Conservation (phyloP, 75 land plant genomes). For the Cupressus sempervirens region DNA sequence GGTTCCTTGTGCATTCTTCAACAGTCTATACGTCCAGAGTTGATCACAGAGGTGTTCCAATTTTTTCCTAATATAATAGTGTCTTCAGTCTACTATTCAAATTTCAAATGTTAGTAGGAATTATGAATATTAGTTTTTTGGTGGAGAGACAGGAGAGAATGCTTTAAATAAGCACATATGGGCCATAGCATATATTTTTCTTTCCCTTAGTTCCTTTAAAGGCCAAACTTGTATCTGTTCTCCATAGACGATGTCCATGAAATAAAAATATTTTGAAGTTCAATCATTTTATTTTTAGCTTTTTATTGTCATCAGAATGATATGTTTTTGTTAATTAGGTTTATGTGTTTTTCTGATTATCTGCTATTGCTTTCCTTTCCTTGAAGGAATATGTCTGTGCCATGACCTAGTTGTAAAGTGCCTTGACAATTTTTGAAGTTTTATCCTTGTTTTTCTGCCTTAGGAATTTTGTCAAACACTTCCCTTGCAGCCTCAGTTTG, state of each 20-base stretch:
- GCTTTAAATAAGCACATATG: background rate
- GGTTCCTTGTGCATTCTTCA: conserved; percentile 83
- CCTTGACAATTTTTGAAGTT: too few species aligned
- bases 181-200: background rate
- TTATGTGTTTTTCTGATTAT: background rate
- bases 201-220: background rate
- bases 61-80: background rate
- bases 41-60: conserved; percentile 82
- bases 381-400: background rate
- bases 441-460: too few species aligned
- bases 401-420: background rate
- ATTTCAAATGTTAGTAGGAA: background rate
- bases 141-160: background rate
- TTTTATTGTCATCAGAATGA: too few species aligned
- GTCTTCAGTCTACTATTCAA: background rate
- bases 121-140: background rate
- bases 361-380: background rate
- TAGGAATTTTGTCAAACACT: too few species aligned
- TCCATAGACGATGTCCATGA: background rate
- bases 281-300: too few species aligned
- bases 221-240: background rate
- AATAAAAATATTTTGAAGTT: too few species aligned
- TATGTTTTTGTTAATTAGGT: too few species aligned
- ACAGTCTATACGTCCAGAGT: conserved; percentile 91
- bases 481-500: too few species aligned